A percentile compares a stretch with the other conserved stretches of the same genome.
These are phyloP conservation scores for Fabrea salina DNA, from an alignment of 169 alveolate genomes.

Conservation along the genomic window DNA sequence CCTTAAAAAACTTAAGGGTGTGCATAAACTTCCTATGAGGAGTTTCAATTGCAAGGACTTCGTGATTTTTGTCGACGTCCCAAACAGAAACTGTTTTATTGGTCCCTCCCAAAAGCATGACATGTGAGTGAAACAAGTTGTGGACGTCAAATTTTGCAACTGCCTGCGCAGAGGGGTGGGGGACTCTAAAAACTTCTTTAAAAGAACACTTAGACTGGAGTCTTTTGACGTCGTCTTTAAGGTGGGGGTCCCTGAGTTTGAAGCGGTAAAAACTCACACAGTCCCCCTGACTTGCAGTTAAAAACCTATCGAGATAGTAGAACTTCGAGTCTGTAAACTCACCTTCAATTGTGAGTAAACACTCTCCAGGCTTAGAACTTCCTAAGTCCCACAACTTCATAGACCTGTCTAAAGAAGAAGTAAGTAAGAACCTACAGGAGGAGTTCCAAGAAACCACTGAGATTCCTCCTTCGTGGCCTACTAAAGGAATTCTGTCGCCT, in stretches of 20 bases:
- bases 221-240: constrained; percentile 59
- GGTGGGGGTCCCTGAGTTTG: constrained; percentile 42
- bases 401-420: background rate
- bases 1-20: constrained; percentile 50
- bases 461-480: constrained; percentile 23
- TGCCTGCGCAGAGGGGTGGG: constrained; percentile 39
- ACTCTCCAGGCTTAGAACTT: constrained; percentile 28
- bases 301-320: constrained; percentile 47
- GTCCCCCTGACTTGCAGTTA: constrained; percentile 36
- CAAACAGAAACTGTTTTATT: constrained; percentile 53
- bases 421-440: background rate
- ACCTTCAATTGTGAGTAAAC: constrained; percentile 32
- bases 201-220: constrained; percentile 48
- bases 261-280: constrained; percentile 36
- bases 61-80: constrained; percentile 50
- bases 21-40: constrained; percentile 46
- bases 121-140: constrained; percentile 35
- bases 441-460: background rate
- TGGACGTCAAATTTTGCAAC: constrained; percentile 45
- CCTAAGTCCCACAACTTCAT: background rate
- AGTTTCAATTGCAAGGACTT: constrained; percentile 32
- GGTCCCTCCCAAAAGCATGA: constrained; percentile 46
- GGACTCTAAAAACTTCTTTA: constrained; percentile 31
- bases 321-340: constrained; percentile 43
- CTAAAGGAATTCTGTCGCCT: constrained; percentile 24